Base-by-base conservation (phyloP, 2,329 filamentous ascomycete genomes). In the Penicillium sp. region DNA sequence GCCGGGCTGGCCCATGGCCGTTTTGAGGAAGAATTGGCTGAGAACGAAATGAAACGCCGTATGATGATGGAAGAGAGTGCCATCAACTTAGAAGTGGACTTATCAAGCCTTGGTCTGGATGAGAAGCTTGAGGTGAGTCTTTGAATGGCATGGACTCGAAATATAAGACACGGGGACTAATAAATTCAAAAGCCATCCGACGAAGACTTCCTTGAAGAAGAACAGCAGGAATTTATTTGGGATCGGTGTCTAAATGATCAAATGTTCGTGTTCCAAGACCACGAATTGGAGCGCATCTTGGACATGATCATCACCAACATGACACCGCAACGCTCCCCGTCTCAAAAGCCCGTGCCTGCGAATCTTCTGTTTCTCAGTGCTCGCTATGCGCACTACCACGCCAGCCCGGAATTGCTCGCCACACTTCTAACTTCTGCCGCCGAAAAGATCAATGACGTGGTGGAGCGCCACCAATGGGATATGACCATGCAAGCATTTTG, bases 401-500 rank as follows among this genome's bases (percentile, higher is more conserved):
- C 90, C 31, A 94, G 85, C 54, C 76, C 77, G 2, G 89, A 95
- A 46, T 73, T 98, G 7, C 70, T 98, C 7, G 82, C 79, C 12
- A 83, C 84, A 29, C 76, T 96, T 16, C 76, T 98, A 11, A 74
- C 85, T 16, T 82, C 84, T 23, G 87, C 92, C 25, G 94, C 94
- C 76, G 87, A 94, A 57, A 92, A 90, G 65, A 96, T 98, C 55
- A 96, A 96, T 59, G 83, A 88, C 32, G 87, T 95, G 18, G 88
- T 98, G n/a, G 92, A 96, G 64, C 78, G 78, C 44, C 82, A 90
- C 57, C 92, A 98, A 60, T 96, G 92, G 92, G 92, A 98, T 60
- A 98, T 98, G 92, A 98, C 92, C 0, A 95, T 98, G 50, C 72
- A 98, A 25, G 92, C 92, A 2, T 98, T 98, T 60, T 98, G 92